Conservation (phyloP, 192 early-diverging fungal species). For the Backusella tuberculispora region DNA sequence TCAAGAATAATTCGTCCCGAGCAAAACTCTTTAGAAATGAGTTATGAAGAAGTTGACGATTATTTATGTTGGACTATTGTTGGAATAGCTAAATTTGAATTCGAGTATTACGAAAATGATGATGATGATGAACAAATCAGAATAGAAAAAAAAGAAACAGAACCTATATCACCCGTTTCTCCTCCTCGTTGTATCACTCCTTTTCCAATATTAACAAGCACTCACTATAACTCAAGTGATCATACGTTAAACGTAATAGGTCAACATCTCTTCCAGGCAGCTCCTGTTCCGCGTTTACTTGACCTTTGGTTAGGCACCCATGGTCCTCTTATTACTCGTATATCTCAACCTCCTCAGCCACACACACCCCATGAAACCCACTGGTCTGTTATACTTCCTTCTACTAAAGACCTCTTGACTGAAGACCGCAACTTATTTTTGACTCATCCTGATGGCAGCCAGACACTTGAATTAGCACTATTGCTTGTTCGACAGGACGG, state of each 20-base stretch:
- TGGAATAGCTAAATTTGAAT: slow-evolving; percentile 66
- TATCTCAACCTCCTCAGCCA: slow-evolving; percentile 24
- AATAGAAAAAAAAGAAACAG: not conserved
- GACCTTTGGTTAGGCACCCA: slow-evolving; percentile 54
- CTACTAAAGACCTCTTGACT: slow-evolving; percentile 41
- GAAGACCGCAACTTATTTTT: slow-evolving; percentile 31
- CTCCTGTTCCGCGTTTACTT: slow-evolving; percentile 34
- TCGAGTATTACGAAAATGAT: slow-evolving; percentile 21
- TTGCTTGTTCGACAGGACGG: slow-evolving; percentile 41
- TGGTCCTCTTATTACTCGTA: slow-evolving; percentile 42
- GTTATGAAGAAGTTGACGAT: slow-evolving; percentile 64
- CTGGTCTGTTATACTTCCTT: slow-evolving; percentile 29
- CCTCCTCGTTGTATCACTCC: slow-evolving; percentile 35
- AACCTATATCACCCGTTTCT: slow-evolving; percentile 38
- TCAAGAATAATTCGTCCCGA: slow-evolving; percentile 20
- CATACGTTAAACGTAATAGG: slow-evolving; percentile 48
- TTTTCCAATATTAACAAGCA: slow-evolving; percentile 43
- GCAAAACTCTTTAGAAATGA: not conserved
- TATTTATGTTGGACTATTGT: slow-evolving; percentile 88
- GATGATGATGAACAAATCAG: not conserved
- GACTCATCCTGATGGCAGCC: slow-evolving; percentile 25
- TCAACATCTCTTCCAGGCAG: slow-evolving; percentile 46
- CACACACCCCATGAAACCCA: slow-evolving; percentile 29
- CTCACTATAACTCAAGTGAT: slow-evolving; percentile 44
- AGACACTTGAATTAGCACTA: slow-evolving; percentile 32